Evolutionary conservation across 306 rosid genomes (phyloP).

Genomic region (Corylus americana): DNA sequence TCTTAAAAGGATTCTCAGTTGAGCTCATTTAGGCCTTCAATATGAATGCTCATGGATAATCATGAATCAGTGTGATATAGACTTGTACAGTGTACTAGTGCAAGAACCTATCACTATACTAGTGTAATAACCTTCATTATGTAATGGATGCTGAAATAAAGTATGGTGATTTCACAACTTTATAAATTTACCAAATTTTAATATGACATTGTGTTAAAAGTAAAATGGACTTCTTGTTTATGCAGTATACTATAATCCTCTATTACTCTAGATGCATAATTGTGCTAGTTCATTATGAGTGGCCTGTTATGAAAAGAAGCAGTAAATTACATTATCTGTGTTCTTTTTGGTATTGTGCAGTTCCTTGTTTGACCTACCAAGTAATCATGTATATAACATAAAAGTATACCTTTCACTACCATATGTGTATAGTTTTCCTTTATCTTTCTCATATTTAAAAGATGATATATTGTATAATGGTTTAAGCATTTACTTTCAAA

Average conservation of each 20-base stretch:
- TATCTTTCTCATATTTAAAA: neutral
- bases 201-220: neutral
- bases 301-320: neutral
- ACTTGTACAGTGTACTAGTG: neutral
- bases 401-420: neutral
- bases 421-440: neutral
- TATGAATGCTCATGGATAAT: neutral
- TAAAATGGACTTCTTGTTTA: neutral
- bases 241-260: neutral
- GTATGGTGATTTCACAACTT: neutral
- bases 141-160: neutral
- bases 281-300: neutral
- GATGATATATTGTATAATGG: neutral
- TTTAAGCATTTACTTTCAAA: neutral
- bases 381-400: neutral
- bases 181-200: neutral
- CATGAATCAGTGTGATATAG: neutral
- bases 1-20: neutral
- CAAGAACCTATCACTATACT: neutral
- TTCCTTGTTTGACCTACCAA: neutral
- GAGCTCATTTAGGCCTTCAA: neutral
- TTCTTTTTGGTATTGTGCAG: neutral
- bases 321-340: constrained; percentile 4
- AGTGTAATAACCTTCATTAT: neutral
- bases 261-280: neutral